Evolutionary conservation across 2,329 filamentous ascomycete genomes (phyloP).

Genomic region (Ploettnerulaceae sp.): DNA sequence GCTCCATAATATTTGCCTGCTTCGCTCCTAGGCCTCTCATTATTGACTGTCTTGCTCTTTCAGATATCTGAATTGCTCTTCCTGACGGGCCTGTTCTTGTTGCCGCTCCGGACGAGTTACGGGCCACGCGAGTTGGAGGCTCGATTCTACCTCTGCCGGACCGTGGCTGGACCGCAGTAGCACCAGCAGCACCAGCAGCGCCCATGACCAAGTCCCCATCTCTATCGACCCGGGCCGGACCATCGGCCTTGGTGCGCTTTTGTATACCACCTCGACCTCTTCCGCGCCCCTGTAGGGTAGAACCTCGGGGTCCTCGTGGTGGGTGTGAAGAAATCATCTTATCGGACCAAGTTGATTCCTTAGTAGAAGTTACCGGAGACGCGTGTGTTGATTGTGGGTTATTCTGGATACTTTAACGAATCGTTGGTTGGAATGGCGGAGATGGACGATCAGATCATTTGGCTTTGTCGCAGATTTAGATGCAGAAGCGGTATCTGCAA

Average conservation of each 20-base stretch:
- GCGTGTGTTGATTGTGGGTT: not conserved
- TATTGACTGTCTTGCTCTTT: slow-evolving; percentile 28
- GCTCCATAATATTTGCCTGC: slow-evolving; percentile 29
- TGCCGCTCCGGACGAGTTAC: not conserved
- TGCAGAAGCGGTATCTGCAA: not conserved
- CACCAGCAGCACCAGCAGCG: slow-evolving; percentile 28
- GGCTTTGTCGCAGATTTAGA: slow-evolving; percentile 11
- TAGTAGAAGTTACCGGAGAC: not conserved
- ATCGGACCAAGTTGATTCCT: not conserved
- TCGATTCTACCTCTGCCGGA: slow-evolving; percentile 28
- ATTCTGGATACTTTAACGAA: not conserved
- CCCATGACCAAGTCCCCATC: slow-evolving; percentile 61
- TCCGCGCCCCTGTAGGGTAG: slow-evolving; percentile 28
- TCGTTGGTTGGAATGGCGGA: no score
- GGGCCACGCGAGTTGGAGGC: not conserved
- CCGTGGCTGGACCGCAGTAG: slow-evolving; percentile 25
- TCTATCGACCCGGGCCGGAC: slow-evolving; percentile 43
- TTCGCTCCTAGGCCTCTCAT: slow-evolving; percentile 37
- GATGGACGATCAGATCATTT: no score
- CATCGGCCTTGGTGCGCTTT: slow-evolving; percentile 40
- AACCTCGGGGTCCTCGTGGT: slow-evolving; percentile 29
- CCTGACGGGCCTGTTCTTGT: slow-evolving; percentile 24
- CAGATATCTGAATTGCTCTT: slow-evolving; percentile 31
- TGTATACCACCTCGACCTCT: slow-evolving; percentile 44
- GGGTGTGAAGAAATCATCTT: slow-evolving; percentile 15